Evolutionary conservation across 2,329 filamentous ascomycete species (phyloP).

Genomic region (Cercospora sp.): DNA sequence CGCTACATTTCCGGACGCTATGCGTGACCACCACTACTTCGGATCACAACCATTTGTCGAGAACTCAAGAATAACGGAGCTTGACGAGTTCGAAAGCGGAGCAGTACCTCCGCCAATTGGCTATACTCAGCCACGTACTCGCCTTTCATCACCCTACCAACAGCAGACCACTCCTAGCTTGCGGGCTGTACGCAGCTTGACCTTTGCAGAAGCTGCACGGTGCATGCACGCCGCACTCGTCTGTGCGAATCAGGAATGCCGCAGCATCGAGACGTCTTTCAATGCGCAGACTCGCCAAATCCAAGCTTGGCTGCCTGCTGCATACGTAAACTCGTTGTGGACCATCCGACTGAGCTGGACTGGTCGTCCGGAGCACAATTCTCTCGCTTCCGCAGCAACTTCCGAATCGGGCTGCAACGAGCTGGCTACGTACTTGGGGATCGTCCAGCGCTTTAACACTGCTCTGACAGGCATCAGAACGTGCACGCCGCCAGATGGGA

Average conservation of each 20-base stretch:
- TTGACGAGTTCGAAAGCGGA: constrained; percentile 12
- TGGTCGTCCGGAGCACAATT: constrained; percentile 10
- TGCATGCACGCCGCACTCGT: constrained; percentile 23
- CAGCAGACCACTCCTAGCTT: not conserved
- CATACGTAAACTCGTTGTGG: constrained; percentile 22
- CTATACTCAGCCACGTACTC: not conserved
- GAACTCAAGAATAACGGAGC: constrained; percentile 16
- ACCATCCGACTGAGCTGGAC: constrained; percentile 23
- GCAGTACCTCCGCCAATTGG: not conserved
- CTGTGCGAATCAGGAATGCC: constrained; percentile 21
- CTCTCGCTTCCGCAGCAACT: not conserved
- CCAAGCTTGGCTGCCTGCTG: constrained; percentile 20
- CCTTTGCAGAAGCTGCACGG: constrained; percentile 23
- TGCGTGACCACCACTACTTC: constrained; percentile 15
- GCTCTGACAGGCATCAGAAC: constrained; percentile 18
- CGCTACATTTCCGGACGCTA: constrained; percentile 8
- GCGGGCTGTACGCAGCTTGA: not conserved
- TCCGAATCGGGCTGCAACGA: not conserved
- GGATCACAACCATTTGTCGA: constrained; percentile 4
- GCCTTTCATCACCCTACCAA: not conserved
- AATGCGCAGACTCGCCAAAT: constrained; percentile 9
- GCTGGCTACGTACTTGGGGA: constrained; percentile 12
- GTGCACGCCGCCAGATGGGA: constrained; percentile 17
- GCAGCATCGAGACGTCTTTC: constrained; percentile 21
- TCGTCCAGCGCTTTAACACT: constrained; percentile 17